Evolutionary conservation across 805 yeast genomes (phyloP).

Genomic region (Yarrowia sp.): DNA sequence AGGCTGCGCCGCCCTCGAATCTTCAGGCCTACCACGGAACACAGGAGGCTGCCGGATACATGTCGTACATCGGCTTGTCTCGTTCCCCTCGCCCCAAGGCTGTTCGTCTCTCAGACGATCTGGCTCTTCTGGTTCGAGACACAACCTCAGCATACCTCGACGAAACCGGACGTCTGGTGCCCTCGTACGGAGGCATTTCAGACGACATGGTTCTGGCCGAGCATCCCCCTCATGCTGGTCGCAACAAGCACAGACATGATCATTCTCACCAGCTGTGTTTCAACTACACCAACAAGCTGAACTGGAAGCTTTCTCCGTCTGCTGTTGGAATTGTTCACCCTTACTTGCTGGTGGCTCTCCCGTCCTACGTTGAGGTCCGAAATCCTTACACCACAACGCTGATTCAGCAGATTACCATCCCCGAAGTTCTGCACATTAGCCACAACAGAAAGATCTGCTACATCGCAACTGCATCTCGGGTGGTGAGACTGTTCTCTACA

Average conservation of each 20-base stretch:
- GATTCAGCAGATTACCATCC: conserved; percentile 40
- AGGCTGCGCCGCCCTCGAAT: conserved; percentile 8
- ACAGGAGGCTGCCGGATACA: not conserved
- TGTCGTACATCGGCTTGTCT: conserved; percentile 10
- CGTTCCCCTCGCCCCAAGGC: conserved; percentile 20
- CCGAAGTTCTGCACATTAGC: conserved; percentile 31
- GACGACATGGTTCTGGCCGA: conserved; percentile 15
- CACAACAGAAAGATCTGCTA: conserved; percentile 37
- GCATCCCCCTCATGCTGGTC: not conserved
- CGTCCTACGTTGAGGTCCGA: conserved; percentile 41
- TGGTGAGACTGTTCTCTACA: conserved; percentile 36
- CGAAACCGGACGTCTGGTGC: conserved; percentile 3
- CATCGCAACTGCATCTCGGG: conserved; percentile 36
- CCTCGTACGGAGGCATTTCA: conserved; percentile 17
- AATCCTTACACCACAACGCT: conserved; percentile 42
- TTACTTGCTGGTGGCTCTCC: conserved; percentile 39
- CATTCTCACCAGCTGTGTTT: conserved; percentile 14
- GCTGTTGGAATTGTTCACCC: conserved; percentile 37
- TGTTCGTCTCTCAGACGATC: not conserved
- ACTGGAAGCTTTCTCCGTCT: conserved; percentile 8
- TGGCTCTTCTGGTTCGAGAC: conserved; percentile 12
- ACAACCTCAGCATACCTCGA: conserved; percentile 17
- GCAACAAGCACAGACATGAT: not conserved
- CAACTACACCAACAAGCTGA: conserved; percentile 24
- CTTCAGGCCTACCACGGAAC: conserved; percentile 11